Evolutionary conservation across 2,329 filamentous ascomycete genomes (phyloP), one percentile per base, ranked within the genome.

Genomic region (Arthrobotrys conoides): DNA sequence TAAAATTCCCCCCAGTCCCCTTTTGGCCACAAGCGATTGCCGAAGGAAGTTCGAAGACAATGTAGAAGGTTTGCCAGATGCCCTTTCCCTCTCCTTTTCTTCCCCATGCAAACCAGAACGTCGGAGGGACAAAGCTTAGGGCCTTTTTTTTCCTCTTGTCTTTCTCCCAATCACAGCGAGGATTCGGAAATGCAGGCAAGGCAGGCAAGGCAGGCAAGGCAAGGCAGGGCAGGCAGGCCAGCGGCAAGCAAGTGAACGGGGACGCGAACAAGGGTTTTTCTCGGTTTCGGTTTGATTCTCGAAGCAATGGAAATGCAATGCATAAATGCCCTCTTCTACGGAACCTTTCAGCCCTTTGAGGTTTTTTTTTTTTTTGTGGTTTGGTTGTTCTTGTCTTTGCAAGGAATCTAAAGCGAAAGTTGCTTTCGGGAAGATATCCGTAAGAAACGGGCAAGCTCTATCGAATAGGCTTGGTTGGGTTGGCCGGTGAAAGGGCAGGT

Each of bases 31-130:
- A 71, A 67, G 61, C 67, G 73, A 77, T 77, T 77, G 73, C 73
- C 73, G 73, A 77, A 77, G 73, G 73, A 77, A 77, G 73, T 68
- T 77, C 73, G 73, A 77, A 77, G 73, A 77, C 73, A 71, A 63
- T 46, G 48, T 41, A 77, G 73, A 65, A 77, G 73, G 73, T 77
- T 77, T 77, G 73, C 67, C 73, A 77, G 73, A 70, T 65, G 66
- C 33, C 44, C 44, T 49, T 69, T 41, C 46, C 71, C 36, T 64
- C 49, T 24, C 44, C 66, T 33, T 55, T 48, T 53, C 33, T 20
- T 36, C 48, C 44, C 9, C 27, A 46, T 30, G 55, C 51, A 67
- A 46, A 46, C 30, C 16, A 71, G 72, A 64, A 71, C 67, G 73
- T 77, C 66, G 70, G 64, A 55, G 44, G 71, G 70, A 69, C 46